Evolutionary conservation across 257 asterid genomes (phyloP).

Genomic region (Jasminum sambac): DNA sequence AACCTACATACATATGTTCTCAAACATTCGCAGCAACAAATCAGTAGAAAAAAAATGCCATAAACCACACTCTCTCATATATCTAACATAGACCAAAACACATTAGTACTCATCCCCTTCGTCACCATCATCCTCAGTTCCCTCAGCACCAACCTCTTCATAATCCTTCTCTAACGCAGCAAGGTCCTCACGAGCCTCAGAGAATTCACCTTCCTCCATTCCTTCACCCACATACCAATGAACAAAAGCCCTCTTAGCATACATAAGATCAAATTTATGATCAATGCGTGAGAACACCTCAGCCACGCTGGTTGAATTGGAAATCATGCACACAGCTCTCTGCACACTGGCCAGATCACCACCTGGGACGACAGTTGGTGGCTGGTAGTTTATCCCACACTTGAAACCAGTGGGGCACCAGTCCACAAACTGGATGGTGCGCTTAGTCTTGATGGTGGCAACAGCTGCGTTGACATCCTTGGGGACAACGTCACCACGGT

Average conservation of each 20-base stretch:
- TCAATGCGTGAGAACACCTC: constrained; percentile 46
- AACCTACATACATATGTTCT: neutral
- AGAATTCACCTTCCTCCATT: constrained; percentile 50
- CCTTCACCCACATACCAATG: constrained; percentile 53
- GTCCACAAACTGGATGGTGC: constrained; percentile 43
- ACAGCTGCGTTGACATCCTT: constrained; percentile 45
- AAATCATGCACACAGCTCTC: constrained; percentile 47
- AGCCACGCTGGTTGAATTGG: constrained; percentile 48
- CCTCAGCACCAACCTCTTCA: constrained; percentile 50
- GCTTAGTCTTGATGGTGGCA: constrained; percentile 42
- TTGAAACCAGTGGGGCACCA: constrained; percentile 51
- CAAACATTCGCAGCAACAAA: neutral
- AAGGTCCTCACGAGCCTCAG: constrained; percentile 46
- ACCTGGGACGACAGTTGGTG: constrained; percentile 45
- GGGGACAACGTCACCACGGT: constrained; percentile 47
- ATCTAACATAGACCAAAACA: neutral
- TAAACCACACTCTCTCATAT: neutral
- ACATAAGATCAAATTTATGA: constrained; percentile 43
- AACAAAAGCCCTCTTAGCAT: constrained; percentile 41
- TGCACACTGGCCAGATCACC: constrained; percentile 46
- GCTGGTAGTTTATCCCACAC: constrained; percentile 46
- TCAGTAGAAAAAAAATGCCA: neutral
- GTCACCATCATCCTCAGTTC: constrained; percentile 32
- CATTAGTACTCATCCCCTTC: constrained; percentile 35
- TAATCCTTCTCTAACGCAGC: constrained; percentile 47